Evolutionary conservation across 306 rosid species (phyloP).

Genomic region (Glycine latifolia): DNA sequence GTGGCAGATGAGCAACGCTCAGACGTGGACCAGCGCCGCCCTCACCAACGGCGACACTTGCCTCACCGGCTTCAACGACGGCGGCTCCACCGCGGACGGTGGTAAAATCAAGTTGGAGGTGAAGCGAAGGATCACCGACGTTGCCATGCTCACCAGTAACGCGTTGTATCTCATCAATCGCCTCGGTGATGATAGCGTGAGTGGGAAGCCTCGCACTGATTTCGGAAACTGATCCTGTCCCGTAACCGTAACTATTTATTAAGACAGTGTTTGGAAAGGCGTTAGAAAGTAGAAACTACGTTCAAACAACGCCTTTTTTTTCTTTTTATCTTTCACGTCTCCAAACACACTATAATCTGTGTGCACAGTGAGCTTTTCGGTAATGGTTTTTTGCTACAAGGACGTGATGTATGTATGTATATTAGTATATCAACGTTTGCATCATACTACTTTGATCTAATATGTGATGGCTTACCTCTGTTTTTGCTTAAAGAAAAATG

Average conservation of each 20-base stretch:
- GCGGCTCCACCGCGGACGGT: not conserved
- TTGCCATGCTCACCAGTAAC: slow-evolving; percentile 72
- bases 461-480: too few species aligned
- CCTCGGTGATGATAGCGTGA: slow-evolving; percentile 44
- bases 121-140: slow-evolving; percentile 59
- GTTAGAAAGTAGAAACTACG: too few species aligned
- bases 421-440: too few species aligned
- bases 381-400: slow-evolving; percentile 17
- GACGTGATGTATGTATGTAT: too few species aligned
- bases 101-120: slow-evolving; percentile 50
- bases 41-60: slow-evolving; percentile 73
- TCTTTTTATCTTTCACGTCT: too few species aligned
- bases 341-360: not conserved
- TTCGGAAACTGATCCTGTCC: slow-evolving; percentile 11
- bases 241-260: too few species aligned
- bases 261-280: too few species aligned
- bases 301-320: too few species aligned
- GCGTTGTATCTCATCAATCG: slow-evolving; percentile 72
- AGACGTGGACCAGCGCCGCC: slow-evolving; percentile 86
- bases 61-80: slow-evolving; percentile 56
- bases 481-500: too few species aligned
- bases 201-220: slow-evolving; percentile 34
- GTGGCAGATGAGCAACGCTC: slow-evolving; percentile 83
- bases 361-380: slow-evolving; percentile 34
- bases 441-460: too few species aligned